phyloP scores from a whole-genome alignment of 768 basidiomycete species.

The Solioccasus polychromus region DNA sequence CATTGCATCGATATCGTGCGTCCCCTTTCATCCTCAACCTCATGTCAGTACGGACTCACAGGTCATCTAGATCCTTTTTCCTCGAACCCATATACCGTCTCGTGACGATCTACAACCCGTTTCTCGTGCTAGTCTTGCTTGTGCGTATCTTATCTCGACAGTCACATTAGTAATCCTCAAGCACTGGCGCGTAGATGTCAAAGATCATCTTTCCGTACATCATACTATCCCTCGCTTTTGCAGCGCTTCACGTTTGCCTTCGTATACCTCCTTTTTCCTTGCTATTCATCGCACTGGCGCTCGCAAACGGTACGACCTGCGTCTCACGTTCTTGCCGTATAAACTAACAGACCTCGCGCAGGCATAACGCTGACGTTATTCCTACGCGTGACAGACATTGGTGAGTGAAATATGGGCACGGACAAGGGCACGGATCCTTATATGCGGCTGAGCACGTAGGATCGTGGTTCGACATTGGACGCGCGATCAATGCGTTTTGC shows the following conservation, averaged over 20 bases:
- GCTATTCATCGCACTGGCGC: not conserved
- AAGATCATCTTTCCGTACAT: not conserved
- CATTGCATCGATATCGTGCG: conserved; percentile 81
- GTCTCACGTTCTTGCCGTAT: not conserved
- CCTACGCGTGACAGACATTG: not conserved
- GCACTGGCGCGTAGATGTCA: not conserved
- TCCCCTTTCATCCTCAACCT: conserved; percentile 5
- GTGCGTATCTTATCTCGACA: not conserved
- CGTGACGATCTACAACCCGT: not conserved
- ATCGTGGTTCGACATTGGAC: not conserved
- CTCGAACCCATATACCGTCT: not conserved
- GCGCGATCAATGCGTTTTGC: not conserved
- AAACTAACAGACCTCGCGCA: not conserved
- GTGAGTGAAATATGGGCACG: not conserved
- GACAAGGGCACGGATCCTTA: not conserved
- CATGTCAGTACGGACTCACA: not conserved
- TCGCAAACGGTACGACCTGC: not conserved
- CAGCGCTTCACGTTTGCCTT: not conserved
- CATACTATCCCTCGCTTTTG: not conserved
- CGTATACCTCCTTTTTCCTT: not conserved
- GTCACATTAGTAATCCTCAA: not conserved
- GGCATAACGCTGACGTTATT: not conserved
- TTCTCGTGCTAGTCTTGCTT: not conserved
- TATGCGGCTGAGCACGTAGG: not conserved
- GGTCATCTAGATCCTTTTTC: conserved; percentile 51